Evolutionary conservation across 257 asterid species (phyloP).

Genomic region (Jaltomata sinuosa): DNA sequence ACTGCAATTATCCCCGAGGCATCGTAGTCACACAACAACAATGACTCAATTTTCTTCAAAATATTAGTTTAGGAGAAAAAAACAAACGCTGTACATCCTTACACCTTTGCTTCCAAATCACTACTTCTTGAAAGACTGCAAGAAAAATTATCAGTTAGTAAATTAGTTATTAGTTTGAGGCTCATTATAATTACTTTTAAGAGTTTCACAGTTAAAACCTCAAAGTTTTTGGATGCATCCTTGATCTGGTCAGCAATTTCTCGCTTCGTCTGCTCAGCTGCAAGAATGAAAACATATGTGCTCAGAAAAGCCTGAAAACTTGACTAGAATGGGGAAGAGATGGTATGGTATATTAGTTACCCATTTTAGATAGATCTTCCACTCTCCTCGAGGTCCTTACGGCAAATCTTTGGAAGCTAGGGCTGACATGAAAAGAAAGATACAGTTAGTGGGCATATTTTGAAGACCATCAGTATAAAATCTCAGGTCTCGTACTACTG

Average conservation of each 20-base stretch:
- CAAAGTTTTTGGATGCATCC: slow-evolving; percentile 38
- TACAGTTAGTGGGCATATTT: neutral
- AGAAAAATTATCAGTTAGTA: neutral
- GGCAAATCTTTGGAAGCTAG: slow-evolving; percentile 72
- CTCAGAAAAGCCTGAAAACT: neutral
- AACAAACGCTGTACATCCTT: neutral
- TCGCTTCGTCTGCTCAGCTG: slow-evolving; percentile 61
- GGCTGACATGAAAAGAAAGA: slow-evolving; percentile 23
- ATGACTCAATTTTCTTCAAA: neutral
- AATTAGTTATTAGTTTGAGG: neutral
- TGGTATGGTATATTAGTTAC: slow-evolving; percentile 12
- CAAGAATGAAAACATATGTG: neutral
- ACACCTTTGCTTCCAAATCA: neutral
- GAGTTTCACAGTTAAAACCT: slow-evolving; percentile 19
- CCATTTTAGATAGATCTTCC: slow-evolving; percentile 38
- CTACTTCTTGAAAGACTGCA: slow-evolving; percentile 2
- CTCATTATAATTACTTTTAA: neutral
- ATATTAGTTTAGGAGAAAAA: neutral
- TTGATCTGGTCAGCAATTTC: slow-evolving; percentile 50
- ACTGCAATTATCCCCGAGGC: neutral
- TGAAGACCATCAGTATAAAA: neutral
- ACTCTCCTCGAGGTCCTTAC: slow-evolving; percentile 69
- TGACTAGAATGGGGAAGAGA: neutral
- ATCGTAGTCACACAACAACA: neutral
- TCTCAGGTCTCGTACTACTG: neutral